Percentiles rank a stretch among this genome's conserved stretches.
Conservation (phyloP, 2,329 filamentous ascomycete species). For the Cladosporium sp. region DNA sequence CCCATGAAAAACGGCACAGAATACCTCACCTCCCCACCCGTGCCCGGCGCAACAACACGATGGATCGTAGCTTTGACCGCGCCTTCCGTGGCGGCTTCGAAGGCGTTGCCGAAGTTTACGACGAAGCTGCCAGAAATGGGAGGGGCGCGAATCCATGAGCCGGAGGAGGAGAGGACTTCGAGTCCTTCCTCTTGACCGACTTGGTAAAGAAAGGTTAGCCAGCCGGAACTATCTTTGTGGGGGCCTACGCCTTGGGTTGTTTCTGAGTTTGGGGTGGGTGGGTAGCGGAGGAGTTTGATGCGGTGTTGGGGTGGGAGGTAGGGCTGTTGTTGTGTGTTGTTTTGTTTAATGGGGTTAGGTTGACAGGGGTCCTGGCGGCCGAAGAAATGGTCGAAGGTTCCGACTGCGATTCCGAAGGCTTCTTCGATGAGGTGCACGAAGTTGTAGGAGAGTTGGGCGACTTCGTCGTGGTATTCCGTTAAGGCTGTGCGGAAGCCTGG, state of each 20-base stretch:
- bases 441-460: conserved; percentile 48
- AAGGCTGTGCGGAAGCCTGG: conserved; percentile 32
- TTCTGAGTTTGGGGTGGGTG: conserved; percentile 27
- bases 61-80: conserved; percentile 51
- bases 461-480: conserved; percentile 45
- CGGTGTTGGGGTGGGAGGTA: conserved; percentile 48
- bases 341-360: neutral
- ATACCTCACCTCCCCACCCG: conserved; percentile 23
- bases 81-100: conserved; percentile 53
- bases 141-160: conserved; percentile 49
- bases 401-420: conserved; percentile 47
- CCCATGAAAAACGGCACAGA: conserved; percentile 38
- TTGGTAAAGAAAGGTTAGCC: conserved; percentile 61
- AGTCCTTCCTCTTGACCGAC: conserved; percentile 50
- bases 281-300: conserved; percentile 55
- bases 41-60: conserved; percentile 26
- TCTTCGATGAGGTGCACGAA: conserved; percentile 55
- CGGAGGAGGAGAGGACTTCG: conserved; percentile 47
- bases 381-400: conserved; percentile 49
- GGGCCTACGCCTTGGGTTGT: conserved; percentile 53
- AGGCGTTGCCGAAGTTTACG: conserved; percentile 56
- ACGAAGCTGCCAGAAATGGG: conserved; percentile 48
- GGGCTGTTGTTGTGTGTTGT: neutral
- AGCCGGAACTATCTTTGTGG: conserved; percentile 60
- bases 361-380: conserved; percentile 19